phyloP scores from a whole-genome alignment of 2,329 filamentous ascomycete species.

The Pseudogymnoascus sp. region DNA sequence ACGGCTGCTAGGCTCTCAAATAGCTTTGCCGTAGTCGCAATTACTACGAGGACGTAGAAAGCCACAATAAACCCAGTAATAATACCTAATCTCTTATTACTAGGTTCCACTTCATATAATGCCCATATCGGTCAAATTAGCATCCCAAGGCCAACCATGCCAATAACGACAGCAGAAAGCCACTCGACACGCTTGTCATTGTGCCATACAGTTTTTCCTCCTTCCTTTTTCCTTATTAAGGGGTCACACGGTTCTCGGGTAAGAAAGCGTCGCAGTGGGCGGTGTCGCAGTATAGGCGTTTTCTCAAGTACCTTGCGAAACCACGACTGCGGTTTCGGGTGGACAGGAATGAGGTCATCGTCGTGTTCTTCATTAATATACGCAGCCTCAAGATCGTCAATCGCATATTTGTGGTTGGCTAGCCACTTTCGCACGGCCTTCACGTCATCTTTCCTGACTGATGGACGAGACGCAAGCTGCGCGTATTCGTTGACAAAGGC shows the following conservation, averaged over 20 bases:
- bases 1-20: conserved; percentile 10
- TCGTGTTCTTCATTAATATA: not conserved
- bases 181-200: not conserved
- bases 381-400: not conserved
- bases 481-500: not conserved
- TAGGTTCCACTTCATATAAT: not conserved
- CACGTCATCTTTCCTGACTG: not conserved
- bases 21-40: conserved; percentile 4
- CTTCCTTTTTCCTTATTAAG: not conserved
- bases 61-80: conserved; percentile 12
- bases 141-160: conserved; percentile 10
- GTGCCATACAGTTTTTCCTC: not conserved
- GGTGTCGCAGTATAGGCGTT: not conserved
- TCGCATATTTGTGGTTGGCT: not conserved
- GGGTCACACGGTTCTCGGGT: not conserved
- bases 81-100: not conserved
- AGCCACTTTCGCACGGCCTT: not conserved
- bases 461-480: not conserved
- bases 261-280: not conserved
- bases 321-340: not conserved
- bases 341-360: not conserved
- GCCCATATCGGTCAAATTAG: conserved; percentile 13
- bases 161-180: not conserved
- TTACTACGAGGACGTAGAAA: conserved; percentile 9
- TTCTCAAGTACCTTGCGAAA: not conserved